Conservation (phyloP, 2,329 filamentous ascomycete genomes). For the Fusarium protoensiforme region DNA sequence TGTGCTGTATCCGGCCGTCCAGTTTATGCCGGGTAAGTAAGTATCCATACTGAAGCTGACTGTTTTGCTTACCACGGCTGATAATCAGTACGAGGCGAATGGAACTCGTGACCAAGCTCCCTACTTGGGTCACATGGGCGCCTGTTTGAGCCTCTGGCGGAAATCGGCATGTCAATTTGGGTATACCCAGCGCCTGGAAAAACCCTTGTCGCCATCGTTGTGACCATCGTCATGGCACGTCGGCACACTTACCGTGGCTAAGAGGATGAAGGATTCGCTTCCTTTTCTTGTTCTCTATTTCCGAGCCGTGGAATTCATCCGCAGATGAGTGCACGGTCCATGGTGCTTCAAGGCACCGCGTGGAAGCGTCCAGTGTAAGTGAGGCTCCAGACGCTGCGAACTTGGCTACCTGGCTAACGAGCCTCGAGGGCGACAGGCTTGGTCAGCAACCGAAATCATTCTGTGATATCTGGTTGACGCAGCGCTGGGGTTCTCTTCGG, state of each 20-base stretch:
- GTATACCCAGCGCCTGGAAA: neutral
- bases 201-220: neutral
- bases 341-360: neutral
- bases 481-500: neutral
- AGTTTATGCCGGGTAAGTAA: neutral
- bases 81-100: conserved; percentile 21
- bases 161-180: neutral
- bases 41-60: neutral
- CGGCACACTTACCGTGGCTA: neutral
- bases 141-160: neutral
- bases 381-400: neutral
- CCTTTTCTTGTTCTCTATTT: neutral
- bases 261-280: neutral
- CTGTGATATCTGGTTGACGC: neutral
- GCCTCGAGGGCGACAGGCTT: neutral
- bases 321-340: neutral
- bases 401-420: neutral
- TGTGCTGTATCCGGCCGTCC: neutral
- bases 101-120: neutral
- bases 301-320: neutral
- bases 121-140: neutral
- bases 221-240: neutral
- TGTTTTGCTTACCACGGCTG: conserved; percentile 25
- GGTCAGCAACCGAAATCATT: neutral
- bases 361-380: neutral